These are phyloP conservation scores for Ceratobasidium sp. DNA, from an alignment of 1,284 basidiomycete species.

Conservation along the genomic window DNA sequence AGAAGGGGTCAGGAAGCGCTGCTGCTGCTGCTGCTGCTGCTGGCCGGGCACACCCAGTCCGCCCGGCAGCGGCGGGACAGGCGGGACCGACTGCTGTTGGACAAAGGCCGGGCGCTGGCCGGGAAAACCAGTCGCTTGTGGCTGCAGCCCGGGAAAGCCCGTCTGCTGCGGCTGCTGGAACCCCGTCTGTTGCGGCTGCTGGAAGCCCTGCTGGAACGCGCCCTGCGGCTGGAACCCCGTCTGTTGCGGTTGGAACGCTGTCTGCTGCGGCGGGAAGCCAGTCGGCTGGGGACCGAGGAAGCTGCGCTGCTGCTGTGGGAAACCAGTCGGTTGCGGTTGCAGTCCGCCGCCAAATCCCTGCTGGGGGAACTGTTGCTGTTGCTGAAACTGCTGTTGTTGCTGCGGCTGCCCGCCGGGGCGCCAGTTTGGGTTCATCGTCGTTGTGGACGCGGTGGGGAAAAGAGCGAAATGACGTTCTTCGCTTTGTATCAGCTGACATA, in stretches of 20 bases:
- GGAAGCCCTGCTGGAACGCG: constrained; percentile 45
- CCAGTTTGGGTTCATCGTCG: constrained; percentile 42
- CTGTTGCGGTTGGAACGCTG: constrained; percentile 35
- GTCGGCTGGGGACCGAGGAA: constrained; percentile 44
- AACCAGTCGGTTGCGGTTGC: constrained; percentile 52
- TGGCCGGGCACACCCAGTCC: constrained; percentile 43
- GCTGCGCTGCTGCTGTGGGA: constrained; percentile 48
- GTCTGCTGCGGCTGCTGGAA: constrained; percentile 63
- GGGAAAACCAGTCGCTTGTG: constrained; percentile 50
- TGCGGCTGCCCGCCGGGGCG: constrained; percentile 39
- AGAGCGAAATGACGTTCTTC: constrained; percentile 24
- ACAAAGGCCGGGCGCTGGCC: constrained; percentile 63
- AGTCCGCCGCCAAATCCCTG: constrained; percentile 34
- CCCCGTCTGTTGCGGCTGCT: constrained; percentile 58
- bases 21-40: constrained; percentile 56
- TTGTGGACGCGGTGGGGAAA: constrained; percentile 31
- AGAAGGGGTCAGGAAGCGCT: constrained; percentile 63
- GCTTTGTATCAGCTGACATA: constrained; percentile 17
- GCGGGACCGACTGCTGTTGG: constrained; percentile 58
- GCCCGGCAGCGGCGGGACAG: constrained; percentile 59
- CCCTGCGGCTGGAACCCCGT: constrained; percentile 57
- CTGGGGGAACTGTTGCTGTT: constrained; percentile 18
- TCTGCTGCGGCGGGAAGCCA: constrained; percentile 46
- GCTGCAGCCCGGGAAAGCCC: constrained; percentile 52
- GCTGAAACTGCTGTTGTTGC: constrained; percentile 24